Evolutionary conservation across 1,139 yeast genomes (phyloP), one percentile per base, ranked within the genome.

Genomic region (Yamadazyma blattariae): DNA sequence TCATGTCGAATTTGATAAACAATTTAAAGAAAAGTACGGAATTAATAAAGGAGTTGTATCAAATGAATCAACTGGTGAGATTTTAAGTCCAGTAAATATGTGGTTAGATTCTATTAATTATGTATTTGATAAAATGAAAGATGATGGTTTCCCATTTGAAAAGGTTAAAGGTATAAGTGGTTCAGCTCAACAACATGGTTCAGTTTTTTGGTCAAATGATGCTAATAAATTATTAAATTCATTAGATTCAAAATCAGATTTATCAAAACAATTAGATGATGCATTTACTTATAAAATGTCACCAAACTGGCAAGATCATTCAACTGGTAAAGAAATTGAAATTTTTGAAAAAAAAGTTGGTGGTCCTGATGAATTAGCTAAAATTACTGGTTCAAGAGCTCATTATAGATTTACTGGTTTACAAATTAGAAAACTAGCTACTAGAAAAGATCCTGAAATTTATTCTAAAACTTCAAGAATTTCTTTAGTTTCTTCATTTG

Each of bases 281-380:
- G 80, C 82, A 1, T 79, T 88, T 44, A 67, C 94, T 1, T 72
- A 80, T 51, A 69, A 72, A 6, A 67, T 69, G 37, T 82, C 95
- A 8, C 96, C 96, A 10, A 89, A 89, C 51, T 89, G 97, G 97
- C 97, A 89, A 57, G 97, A 89, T 54, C 95, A 87, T 51, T 83
- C 94, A 18, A 89, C 97, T 0, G 82, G 77, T 7, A 59, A 67
- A 18, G 95, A 89, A 55, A 70, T 88, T 37, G 52, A 65, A 21
- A 71, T 59, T 23, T 82, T 88, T 48, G 95, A 87, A 52, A 57
- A 57, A 1, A 67, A 68, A 2, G 75, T 74, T 3, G 87, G 85
- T 5, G 88, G 90, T 4, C 70, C 81, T 5, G 79, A 79, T 29
- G 53, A 64, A 7, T 61, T 89, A 51, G 92, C 95, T 3, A 50